phyloP scores from a whole-genome alignment of 163 green algal species.

The Scenedesmus sp. region DNA sequence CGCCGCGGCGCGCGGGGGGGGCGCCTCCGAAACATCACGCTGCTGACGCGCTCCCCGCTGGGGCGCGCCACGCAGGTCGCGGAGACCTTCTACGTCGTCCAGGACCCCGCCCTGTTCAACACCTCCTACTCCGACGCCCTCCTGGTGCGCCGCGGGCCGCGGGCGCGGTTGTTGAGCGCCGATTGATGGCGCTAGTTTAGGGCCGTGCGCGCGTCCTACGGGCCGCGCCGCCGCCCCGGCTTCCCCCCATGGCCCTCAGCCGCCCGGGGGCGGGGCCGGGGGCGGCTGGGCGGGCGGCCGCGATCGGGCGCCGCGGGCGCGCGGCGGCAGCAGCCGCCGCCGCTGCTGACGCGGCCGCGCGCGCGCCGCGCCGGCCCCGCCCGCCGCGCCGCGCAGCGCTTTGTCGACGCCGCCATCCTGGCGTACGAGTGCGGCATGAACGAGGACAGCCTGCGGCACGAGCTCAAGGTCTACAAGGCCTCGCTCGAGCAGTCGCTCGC shows the following conservation, averaged over 20 bases:
- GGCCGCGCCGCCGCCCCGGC: too few relatives aligned
- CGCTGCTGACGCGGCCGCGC: too few relatives aligned
- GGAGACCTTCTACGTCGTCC: constrained; percentile 39
- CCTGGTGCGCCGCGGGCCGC: constrained; percentile 31
- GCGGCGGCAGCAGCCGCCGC: too few relatives aligned
- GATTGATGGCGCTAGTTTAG: background rate
- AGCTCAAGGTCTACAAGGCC: constrained; percentile 43
- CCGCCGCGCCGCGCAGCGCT: constrained; percentile 34
- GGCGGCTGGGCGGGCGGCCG: too few relatives aligned
- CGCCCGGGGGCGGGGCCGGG: too few relatives aligned
- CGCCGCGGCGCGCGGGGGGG: too few relatives aligned
- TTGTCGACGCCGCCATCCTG: constrained; percentile 48
- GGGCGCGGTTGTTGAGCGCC: too few relatives aligned
- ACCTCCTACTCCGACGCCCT: constrained; percentile 35
- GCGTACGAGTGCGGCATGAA: constrained; percentile 56
- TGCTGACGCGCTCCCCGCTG: too few relatives aligned
- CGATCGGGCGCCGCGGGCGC: too few relatives aligned
- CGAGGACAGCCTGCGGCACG: constrained; percentile 36
- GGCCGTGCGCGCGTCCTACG: constrained; percentile 6
- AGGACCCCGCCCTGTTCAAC: constrained; percentile 44
- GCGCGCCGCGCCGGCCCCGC: too few relatives aligned
- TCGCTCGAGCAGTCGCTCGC: constrained; percentile 35
- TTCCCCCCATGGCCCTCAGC: too few relatives aligned
- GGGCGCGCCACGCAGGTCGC: constrained; percentile 24
- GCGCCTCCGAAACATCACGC: too few relatives aligned